phyloP scores from a whole-genome alignment of 495 filamentous ascomycete genomes.

The Penicillium verhagenii region DNA sequence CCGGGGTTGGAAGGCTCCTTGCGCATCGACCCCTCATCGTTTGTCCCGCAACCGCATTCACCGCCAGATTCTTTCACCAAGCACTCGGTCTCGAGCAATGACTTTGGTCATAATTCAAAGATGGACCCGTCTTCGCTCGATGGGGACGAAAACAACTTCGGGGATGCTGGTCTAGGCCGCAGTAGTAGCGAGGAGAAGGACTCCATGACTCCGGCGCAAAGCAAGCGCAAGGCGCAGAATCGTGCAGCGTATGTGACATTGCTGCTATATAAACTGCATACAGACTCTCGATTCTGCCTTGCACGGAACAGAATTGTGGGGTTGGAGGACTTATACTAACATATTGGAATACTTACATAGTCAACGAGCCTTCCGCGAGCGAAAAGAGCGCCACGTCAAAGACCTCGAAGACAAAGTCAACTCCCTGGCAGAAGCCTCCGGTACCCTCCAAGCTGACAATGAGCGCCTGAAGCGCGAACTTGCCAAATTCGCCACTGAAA shows the following conservation, averaged over 20 bases:
- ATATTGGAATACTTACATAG: conserved; percentile 39
- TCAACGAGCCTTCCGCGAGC: conserved; percentile 94
- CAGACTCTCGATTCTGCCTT: no score
- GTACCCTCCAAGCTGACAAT: conserved; percentile 65
- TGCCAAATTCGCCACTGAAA: conserved; percentile 79
- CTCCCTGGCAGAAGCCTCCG: conserved; percentile 60
- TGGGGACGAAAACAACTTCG: conserved; percentile 29
- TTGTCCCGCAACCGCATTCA: conserved; percentile 41
- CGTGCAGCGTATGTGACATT: conserved; percentile 82
- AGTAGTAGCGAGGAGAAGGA: conserved; percentile 67
- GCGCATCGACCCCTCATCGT: conserved; percentile 33
- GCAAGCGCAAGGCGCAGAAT: conserved; percentile 91
- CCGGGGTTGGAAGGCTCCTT: conserved; percentile 39
- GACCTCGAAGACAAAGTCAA: conserved; percentile 87
- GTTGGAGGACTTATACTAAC: no score
- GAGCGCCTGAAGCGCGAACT: conserved; percentile 81
- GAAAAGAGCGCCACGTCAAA: conserved; percentile 91
- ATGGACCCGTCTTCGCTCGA: conserved; percentile 31
- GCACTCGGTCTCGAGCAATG: conserved; percentile 36
- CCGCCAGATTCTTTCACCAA: conserved; percentile 46
- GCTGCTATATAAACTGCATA: no score
- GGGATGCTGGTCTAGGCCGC: conserved; percentile 25
- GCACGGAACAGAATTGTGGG: no score
- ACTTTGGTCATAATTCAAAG: conserved; percentile 20
- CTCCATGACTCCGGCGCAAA: conserved; percentile 73